A percentile compares a stretch with the other conserved stretches of the same genome.
Conservation (phyloP, 148 eudicot genomes). For the Rhododendron mucronatum region DNA sequence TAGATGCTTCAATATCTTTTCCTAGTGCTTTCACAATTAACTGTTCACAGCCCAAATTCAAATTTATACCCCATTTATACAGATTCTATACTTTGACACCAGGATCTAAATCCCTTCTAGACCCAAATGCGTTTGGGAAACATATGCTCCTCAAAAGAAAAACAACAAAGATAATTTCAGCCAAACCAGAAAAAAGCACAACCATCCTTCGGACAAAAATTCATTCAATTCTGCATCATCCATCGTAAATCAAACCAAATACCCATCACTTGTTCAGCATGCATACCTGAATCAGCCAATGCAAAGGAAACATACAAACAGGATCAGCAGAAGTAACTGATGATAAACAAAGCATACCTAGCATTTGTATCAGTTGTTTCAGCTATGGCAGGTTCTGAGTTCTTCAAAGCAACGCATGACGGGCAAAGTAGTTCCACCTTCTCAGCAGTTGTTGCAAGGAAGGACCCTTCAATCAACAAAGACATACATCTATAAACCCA, state of each 20-base stretch:
- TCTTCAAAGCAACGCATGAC: conserved; percentile 42
- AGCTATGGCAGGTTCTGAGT: conserved; percentile 31
- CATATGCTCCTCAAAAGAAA: background rate
- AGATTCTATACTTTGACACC: background rate
- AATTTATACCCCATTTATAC: background rate
- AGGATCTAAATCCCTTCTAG: background rate
- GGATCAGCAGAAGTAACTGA: background rate
- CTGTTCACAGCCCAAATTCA: background rate
- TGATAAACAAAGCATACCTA: conserved; percentile 44
- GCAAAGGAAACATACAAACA: background rate
- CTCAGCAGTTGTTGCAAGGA: conserved; percentile 41
- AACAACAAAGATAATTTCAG: background rate
- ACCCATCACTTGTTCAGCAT: background rate
- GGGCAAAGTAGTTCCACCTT: conserved; percentile 52
- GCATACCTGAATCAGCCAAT: background rate
- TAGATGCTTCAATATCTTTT: background rate
- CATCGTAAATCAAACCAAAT: background rate
- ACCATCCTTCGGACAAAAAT: background rate
- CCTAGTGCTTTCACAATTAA: background rate
- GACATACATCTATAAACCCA: background rate
- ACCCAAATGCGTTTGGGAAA: background rate
- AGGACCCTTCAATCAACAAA: conserved; percentile 45
- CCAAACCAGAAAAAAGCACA: background rate
- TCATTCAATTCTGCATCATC: background rate
- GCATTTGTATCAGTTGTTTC: conserved; percentile 31